Evolutionary conservation across 2,329 filamentous ascomycete genomes (phyloP), one percentile per base, ranked within the genome.

Genomic region (Ophiocordyceps camponoti-saundersi): DNA sequence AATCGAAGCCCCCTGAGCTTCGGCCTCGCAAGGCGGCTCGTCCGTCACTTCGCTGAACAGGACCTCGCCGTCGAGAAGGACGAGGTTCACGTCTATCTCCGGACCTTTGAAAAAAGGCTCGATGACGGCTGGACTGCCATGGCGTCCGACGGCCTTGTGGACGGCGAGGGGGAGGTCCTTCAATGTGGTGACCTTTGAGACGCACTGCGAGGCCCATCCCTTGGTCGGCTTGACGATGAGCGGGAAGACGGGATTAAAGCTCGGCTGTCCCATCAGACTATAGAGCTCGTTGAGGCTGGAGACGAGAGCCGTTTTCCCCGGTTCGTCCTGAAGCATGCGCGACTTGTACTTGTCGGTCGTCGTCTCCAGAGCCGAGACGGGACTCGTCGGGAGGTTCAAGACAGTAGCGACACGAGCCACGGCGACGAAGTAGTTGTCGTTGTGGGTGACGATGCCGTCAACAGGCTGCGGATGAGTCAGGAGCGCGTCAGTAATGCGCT

Each of bases 21-120:
- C 44, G 4, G 44, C 44, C 16, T 45, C 44, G 44, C 44, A 36
- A 2, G 44, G 44, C 12, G 22, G 21, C 21, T 45, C 32, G 32
- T 45, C 44, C 16, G 44, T 32, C 6, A 45, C 21, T 12, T 45
- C 44, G 20, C 12, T 40, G n/a, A 45, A 45, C 2, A 45, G 44
- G 12, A 45, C 12, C 32, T 45, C 18, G 20, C 32, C 44, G 21
- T 45, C 21, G 32, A 45, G 44, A 3, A 45, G 32, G 15, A 45
- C 44, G 16, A 45, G 23, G 34, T 45, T 45, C 12, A 45, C 44
- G 21, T 45, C 32, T 13, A 45, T 23, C 12, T 41, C 44, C 13
- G 44, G 44, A 4, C 44, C 44, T 20, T 45, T 34, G 44, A 45
- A 45, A 16, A 45, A 45, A 22, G 44, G 44, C 15, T 45, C 44